These are phyloP conservation scores for Fusarium buxicola DNA, from an alignment of 2,329 filamentous ascomycete species.

Conservation along the genomic window DNA sequence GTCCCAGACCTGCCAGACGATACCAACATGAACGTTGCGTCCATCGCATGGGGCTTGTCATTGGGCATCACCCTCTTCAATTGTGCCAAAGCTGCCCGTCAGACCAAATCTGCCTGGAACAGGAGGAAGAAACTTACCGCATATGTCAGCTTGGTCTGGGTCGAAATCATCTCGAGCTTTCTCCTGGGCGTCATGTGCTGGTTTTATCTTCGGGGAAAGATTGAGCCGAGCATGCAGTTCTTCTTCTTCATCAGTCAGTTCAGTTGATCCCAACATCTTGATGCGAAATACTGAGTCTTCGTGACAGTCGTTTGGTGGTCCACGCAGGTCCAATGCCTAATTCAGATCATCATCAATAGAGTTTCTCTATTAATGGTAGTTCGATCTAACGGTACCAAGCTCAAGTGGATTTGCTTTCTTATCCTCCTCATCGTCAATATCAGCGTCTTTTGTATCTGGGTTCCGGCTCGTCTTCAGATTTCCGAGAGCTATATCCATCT, in stretches of 20 bases:
- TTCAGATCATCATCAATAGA: slow-evolving; percentile 65
- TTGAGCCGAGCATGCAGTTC: slow-evolving; percentile 49
- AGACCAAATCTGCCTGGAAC: slow-evolving; percentile 27
- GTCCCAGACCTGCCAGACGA: slow-evolving; percentile 35
- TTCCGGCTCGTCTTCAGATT: slow-evolving; percentile 59
- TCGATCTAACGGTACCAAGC: slow-evolving; percentile 46
- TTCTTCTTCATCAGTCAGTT: slow-evolving; percentile 46
- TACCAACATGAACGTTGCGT: slow-evolving; percentile 44
- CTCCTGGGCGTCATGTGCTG: slow-evolving; percentile 42
- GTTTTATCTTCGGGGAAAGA: slow-evolving; percentile 39
- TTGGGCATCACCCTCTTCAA: slow-evolving; percentile 43
- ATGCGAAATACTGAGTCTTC: not conserved
- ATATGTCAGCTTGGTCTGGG: slow-evolving; percentile 40
- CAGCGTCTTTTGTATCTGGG: slow-evolving; percentile 63
- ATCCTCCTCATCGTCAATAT: slow-evolving; percentile 60
- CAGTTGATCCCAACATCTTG: not conserved
- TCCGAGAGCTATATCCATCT: slow-evolving; percentile 53
- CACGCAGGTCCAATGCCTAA: slow-evolving; percentile 56
- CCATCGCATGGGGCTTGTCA: slow-evolving; percentile 46
- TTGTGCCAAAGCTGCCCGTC: slow-evolving; percentile 37
- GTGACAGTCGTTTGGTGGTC: slow-evolving; percentile 47
- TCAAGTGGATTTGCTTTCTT: slow-evolving; percentile 59
- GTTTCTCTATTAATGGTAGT: slow-evolving; percentile 59
- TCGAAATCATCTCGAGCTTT: slow-evolving; percentile 43
- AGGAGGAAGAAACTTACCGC: slow-evolving; percentile 40